phyloP scores from a whole-genome alignment of 2,329 filamentous ascomycete genomes.

The Monilinia fructigena region DNA sequence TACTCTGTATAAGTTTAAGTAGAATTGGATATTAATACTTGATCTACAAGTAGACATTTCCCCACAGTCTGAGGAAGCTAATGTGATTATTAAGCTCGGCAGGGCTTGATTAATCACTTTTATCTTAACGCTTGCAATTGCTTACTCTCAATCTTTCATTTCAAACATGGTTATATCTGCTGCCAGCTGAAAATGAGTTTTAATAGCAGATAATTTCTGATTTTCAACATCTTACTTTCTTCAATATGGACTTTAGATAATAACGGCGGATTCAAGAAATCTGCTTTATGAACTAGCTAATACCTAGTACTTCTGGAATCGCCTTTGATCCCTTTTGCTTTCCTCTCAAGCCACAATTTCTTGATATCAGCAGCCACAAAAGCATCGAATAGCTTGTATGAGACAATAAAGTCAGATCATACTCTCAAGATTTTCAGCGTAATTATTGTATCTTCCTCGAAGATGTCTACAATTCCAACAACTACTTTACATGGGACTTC shows the following conservation, averaged over 20 bases:
- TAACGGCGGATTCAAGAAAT: background rate
- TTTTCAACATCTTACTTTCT: background rate
- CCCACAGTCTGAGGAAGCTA: background rate
- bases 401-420: no score
- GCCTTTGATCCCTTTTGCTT: background rate
- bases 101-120: background rate
- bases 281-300: background rate
- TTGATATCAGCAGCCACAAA: background rate
- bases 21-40: no score
- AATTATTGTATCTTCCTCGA: background rate
- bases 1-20: no score
- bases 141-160: background rate
- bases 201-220: background rate
- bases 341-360: background rate
- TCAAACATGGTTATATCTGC: background rate
- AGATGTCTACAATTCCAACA: conserved; percentile 31
- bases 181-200: background rate
- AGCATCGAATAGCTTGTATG: background rate
- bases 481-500: conserved; percentile 23
- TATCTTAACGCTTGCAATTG: background rate
- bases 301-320: background rate
- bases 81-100: conserved; percentile 1
- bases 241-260: background rate
- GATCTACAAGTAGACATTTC: no score
- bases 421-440: background rate